Conservation (phyloP, 345 rosid genomes). For the Lepidium sativum region DNA sequence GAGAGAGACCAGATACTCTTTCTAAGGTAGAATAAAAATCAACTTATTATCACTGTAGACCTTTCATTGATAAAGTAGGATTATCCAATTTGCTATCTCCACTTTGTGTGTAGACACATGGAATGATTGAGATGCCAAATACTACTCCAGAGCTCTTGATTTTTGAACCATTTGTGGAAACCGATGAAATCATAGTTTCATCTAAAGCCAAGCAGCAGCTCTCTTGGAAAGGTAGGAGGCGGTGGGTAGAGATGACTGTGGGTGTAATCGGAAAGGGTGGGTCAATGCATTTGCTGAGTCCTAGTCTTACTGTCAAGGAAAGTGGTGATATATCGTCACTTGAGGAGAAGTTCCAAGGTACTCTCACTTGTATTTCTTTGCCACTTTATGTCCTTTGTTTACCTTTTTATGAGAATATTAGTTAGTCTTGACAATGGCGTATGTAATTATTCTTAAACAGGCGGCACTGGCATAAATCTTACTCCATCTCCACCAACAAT, state of each 20-base stretch:
- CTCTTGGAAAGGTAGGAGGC: constrained; percentile 60
- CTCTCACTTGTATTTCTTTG: neutral
- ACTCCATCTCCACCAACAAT: constrained; percentile 90
- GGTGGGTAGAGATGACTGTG: constrained; percentile 90
- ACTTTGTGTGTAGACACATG: constrained; percentile 52
- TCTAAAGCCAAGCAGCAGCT: constrained; percentile 46
- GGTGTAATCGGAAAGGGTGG: constrained; percentile 73
- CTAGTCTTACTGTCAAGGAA: constrained; percentile 91
- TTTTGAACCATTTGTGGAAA: constrained; percentile 86
- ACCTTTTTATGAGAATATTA: neutral
- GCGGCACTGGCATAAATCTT: constrained; percentile 97
- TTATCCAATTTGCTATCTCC: neutral
- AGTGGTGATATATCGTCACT: constrained; percentile 84
- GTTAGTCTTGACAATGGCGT: neutral
- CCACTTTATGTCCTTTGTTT: neutral
- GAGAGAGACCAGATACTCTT: constrained; percentile 70
- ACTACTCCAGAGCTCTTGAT: constrained; percentile 73
- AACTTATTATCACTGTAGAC: neutral
- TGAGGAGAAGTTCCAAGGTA: constrained; percentile 97
- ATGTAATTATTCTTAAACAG: constrained; percentile 26
- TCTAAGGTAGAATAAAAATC: constrained; percentile 46
- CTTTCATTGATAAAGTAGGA: neutral
- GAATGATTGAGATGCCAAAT: constrained; percentile 93
- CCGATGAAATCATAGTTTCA: constrained; percentile 69
- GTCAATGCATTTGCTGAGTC: constrained; percentile 72